These are phyloP conservation scores for Aphanomyces invadans DNA, from an alignment of 352 stramenopile species.

Conservation along the genomic window DNA sequence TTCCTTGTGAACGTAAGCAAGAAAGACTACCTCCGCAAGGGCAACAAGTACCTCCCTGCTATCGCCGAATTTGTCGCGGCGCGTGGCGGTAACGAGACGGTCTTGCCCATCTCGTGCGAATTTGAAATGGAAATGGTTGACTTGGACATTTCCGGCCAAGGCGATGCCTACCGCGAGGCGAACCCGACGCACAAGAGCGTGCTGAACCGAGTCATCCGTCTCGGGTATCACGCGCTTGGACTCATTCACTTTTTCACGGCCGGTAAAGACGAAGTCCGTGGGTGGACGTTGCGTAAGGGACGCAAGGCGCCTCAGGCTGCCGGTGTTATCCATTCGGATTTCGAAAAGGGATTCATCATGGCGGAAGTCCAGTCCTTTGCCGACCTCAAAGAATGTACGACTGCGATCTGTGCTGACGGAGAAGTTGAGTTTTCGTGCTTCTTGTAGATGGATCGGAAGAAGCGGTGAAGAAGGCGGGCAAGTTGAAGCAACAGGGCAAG, in stretches of 20 bases:
- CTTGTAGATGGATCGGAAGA: conserved; percentile 60
- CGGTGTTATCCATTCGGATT: conserved; percentile 99
- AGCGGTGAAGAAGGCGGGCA: conserved; percentile 83
- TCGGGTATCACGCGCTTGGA: conserved; percentile 95
- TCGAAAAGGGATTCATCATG: conserved; percentile 99
- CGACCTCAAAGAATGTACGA: conserved; percentile 85
- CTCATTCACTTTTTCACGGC: conserved; percentile 99
- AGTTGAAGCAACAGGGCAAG: conserved; percentile 86
- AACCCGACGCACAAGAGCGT: conserved; percentile 86
- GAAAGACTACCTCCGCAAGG: conserved; percentile 97
- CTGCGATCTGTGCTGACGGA: background rate
- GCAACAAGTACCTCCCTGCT: conserved; percentile 96
- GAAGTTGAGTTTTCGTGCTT: background rate
- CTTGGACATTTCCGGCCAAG: conserved; percentile 48
- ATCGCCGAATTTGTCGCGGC: conserved; percentile 96
- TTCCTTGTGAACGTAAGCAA: conserved; percentile 99
- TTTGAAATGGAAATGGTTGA: conserved; percentile 95
- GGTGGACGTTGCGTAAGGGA: conserved; percentile 98
- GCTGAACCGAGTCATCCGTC: conserved; percentile 96
- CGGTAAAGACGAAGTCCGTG: conserved; percentile 97
- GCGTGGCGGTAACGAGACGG: conserved; percentile 92
- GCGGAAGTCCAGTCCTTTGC: conserved; percentile 84
- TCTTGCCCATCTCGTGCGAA: conserved; percentile 97
- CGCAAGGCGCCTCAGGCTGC: conserved; percentile 95
- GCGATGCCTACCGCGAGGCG: conserved; percentile 65